Conservation (phyloP, 495 filamentous ascomycete genomes). For the Parathielavia appendiculata region DNA sequence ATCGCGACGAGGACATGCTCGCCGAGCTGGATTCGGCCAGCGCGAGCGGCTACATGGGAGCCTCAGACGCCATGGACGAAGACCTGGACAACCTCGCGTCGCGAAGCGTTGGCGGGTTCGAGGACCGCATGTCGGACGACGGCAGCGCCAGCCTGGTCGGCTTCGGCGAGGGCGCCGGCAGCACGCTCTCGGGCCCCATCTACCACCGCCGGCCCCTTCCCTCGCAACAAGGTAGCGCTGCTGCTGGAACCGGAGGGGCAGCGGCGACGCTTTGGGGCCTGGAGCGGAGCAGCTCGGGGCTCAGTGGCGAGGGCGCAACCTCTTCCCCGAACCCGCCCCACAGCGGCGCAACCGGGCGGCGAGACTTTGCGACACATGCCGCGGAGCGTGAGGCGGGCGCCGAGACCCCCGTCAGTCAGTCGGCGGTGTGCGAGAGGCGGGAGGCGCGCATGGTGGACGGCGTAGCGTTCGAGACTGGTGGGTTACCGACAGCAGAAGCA, state of each 20-base stretch:
- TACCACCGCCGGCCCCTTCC: constrained; percentile 47
- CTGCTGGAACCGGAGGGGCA: too few species aligned
- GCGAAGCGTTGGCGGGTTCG: constrained; percentile 57
- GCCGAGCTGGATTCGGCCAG: constrained; percentile 38
- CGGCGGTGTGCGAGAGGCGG: constrained; percentile 38
- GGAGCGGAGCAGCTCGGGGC: constrained; percentile 41
- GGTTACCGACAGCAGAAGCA: not conserved
- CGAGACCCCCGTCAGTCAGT: constrained; percentile 39
- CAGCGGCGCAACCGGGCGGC: not conserved
- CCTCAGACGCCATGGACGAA: constrained; percentile 37
- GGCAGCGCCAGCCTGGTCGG: constrained; percentile 65
- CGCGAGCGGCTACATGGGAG: constrained; percentile 29
- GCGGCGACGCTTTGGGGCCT: constrained; percentile 25
- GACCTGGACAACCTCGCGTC: constrained; percentile 26
- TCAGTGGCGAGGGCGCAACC: constrained; percentile 32
- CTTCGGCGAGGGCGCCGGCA: constrained; percentile 83
- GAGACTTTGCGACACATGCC: not conserved
- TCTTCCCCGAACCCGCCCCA: not conserved
- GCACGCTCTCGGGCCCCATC: constrained; percentile 68
- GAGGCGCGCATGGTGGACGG: constrained; percentile 45
- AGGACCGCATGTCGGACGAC: constrained; percentile 77
- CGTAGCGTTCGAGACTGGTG: constrained; percentile 35
- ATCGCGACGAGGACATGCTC: constrained; percentile 42
- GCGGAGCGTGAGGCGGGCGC: constrained; percentile 18
- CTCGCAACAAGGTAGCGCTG: too few species aligned